Conservation (phyloP, 1,284 basidiomycete species). For the Taiwanofungus camphoratus region DNA sequence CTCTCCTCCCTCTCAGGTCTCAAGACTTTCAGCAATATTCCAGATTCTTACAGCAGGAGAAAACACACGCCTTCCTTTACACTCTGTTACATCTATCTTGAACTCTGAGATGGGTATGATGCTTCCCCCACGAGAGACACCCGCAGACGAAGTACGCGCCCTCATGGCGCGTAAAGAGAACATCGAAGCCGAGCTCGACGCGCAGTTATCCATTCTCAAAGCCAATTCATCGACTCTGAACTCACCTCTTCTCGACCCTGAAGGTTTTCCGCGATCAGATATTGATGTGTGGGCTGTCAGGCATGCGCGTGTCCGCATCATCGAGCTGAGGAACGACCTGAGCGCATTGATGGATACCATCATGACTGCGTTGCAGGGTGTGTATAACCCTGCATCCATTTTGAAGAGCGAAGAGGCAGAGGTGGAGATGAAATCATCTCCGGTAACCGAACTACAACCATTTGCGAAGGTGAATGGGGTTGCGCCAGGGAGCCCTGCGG, state of each 20-base stretch:
- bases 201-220: constrained; percentile 55
- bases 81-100: not conserved
- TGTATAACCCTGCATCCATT: constrained; percentile 48
- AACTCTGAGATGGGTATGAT: constrained; percentile 37
- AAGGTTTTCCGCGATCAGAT: constrained; percentile 83
- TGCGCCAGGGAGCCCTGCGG: constrained; percentile 72
- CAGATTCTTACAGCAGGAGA: too few relatives aligned
- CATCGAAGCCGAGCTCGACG: constrained; percentile 60
- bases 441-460: constrained; percentile 29
- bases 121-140: constrained; percentile 38
- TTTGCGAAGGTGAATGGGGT: constrained; percentile 80
- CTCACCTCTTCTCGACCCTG: constrained; percentile 72
- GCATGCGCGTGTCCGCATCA: constrained; percentile 64
- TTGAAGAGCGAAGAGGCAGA: constrained; percentile 12
- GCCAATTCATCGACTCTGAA: constrained; percentile 54
- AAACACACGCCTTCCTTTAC: not conserved
- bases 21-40: too few relatives aligned
- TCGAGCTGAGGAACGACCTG: constrained; percentile 77
- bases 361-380: constrained; percentile 56
- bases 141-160: constrained; percentile 47
- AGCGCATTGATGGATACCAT: constrained; percentile 61
- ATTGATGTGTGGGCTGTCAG: constrained; percentile 82
- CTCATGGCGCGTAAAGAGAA: constrained; percentile 58
- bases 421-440: constrained; percentile 1
- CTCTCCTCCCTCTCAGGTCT: too few relatives aligned